Conservation (phyloP, 139 green algal species). For the Ulvella scutata region DNA sequence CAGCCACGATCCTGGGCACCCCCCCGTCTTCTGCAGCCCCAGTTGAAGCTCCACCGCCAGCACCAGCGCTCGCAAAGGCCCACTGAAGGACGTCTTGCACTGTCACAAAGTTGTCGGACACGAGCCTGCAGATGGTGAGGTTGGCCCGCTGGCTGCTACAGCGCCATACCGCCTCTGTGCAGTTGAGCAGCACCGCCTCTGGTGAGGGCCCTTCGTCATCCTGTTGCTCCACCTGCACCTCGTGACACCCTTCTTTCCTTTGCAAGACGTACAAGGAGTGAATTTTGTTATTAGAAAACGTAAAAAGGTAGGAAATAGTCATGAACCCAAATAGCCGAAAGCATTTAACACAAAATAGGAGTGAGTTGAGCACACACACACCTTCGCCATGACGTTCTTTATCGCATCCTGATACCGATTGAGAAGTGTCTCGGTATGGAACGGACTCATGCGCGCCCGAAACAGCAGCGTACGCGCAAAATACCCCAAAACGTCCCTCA, state of each 20-base stretch:
- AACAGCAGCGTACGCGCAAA: background rate
- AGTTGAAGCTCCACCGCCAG: background rate
- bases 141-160: background rate
- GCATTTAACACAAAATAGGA: too few species aligned
- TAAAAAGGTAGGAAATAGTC: too few species aligned
- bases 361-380: too few species aligned
- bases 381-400: background rate
- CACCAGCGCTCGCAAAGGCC: background rate
- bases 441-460: background rate
- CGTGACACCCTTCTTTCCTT: too few species aligned
- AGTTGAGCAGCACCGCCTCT: background rate
- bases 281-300: too few species aligned
- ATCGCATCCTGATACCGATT: background rate
- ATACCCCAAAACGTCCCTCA: background rate
- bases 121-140: background rate
- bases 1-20: background rate
- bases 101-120: background rate
- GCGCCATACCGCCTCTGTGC: background rate
- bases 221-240: background rate
- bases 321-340: too few species aligned
- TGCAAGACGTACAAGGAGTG: too few species aligned
- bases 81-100: background rate
- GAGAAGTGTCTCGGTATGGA: background rate
- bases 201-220: background rate
- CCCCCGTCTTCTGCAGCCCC: too few species aligned